Percentiles rank a stretch among this genome's conserved stretches.
These are phyloP conservation scores for Malassezia equina DNA, from an alignment of 1,284 basidiomycete species.

Conservation along the genomic window DNA sequence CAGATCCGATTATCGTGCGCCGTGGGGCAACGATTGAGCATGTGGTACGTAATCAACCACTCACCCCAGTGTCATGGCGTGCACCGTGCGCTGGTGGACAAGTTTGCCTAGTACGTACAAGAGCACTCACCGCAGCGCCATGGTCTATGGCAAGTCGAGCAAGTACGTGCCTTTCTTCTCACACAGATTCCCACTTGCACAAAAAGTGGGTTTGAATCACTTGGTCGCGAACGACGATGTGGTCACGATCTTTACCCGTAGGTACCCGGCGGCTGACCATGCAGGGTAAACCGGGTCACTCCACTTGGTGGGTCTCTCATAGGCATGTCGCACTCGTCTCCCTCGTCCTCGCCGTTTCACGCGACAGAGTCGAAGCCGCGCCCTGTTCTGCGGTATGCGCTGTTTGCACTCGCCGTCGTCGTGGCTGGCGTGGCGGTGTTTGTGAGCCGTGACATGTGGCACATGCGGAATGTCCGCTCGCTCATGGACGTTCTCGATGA, in stretches of 20 bases:
- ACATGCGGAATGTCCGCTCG: neutral
- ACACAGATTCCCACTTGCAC: conserved; percentile 21
- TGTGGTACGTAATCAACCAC: conserved; percentile 17
- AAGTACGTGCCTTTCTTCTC: conserved; percentile 13
- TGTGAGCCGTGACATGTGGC: neutral
- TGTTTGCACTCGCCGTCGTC: neutral
- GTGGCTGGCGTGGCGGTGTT: neutral
- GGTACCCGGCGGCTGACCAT: neutral
- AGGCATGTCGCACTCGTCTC: neutral
- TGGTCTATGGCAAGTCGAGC: conserved; percentile 40
- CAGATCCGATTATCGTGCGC: conserved; percentile 83
- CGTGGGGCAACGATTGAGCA: conserved; percentile 88
- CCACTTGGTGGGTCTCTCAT: neutral
- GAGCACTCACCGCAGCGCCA: conserved; percentile 14
- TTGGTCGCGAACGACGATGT: conserved; percentile 87
- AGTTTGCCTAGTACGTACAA: conserved; percentile 52
- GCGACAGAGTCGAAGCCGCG: neutral
- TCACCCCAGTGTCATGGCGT: conserved; percentile 51
- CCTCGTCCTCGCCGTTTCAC: neutral
- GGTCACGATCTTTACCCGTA: conserved; percentile 53
- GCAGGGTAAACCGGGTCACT: neutral
- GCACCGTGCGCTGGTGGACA: conserved; percentile 74
- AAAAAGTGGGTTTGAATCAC: conserved; percentile 63
- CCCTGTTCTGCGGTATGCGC: neutral
- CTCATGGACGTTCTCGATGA: conserved; percentile 32